Evolutionary conservation across 306 rosid species (phyloP), one percentile per base, ranked within the genome.

Genomic region (Prinsepia uniflora): DNA sequence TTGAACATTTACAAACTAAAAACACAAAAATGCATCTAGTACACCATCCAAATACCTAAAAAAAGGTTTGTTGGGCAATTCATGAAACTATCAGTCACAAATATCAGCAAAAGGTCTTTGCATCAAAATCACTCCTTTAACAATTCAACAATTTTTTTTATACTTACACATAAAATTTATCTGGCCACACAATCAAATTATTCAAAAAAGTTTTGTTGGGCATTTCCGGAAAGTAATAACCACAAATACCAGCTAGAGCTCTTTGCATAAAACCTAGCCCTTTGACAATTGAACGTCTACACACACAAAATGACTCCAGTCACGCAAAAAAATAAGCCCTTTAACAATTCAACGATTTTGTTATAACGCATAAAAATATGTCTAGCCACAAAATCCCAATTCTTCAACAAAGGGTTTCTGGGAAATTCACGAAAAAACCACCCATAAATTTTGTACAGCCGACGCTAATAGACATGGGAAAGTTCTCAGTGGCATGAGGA

Each of bases 271-370:
- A n/a, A n/a, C n/a, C n/a, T n/a, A 19, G 15, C 15, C 36, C 20
- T 53, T 40, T 68, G 14, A 53, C 47, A 41, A n/a, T 10, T 7
- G 30, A 69, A 69, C 48, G 40, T 7, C 30, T 8, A 39, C 60
- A 67, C 30, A 67, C 47, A 18, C 39, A 49, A n/a, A 39, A 62
- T 15, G 72, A 3, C 20, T n/a, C 72, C 10, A n/a, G n/a, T n/a
- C n/a, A n/a, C n/a, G n/a, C n/a, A n/a, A n/a, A n/a, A n/a, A n/a
- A n/a, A n/a, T n/a, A n/a, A n/a, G n/a, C n/a, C n/a, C n/a, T n/a
- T n/a, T n/a, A n/a, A n/a, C n/a, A n/a, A n/a, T n/a, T n/a, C n/a
- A n/a, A n/a, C n/a, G n/a, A n/a, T n/a, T n/a, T n/a, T n/a, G n/a
- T n/a, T n/a, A n/a, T n/a, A n/a, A n/a, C n/a, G n/a, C n/a, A n/a